Evolutionary conservation across 2,329 filamentous ascomycete genomes (phyloP).

Genomic region (Colletotrichum cereale): DNA sequence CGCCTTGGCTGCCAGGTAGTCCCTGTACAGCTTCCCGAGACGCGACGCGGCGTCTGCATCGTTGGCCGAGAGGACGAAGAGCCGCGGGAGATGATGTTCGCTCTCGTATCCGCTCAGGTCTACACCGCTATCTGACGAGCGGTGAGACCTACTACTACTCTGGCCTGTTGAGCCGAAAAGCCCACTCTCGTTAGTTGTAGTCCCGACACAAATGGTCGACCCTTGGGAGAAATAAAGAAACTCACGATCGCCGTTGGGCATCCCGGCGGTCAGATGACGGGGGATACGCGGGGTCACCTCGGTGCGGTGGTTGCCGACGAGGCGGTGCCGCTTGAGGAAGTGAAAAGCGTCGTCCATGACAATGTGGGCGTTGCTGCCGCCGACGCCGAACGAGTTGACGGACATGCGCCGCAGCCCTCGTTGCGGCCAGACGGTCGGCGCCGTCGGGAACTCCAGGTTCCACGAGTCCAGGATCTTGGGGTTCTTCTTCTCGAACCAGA

Average conservation of each 20-base stretch:
- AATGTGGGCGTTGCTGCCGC: slow-evolving; percentile 41
- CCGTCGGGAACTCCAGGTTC: slow-evolving; percentile 50
- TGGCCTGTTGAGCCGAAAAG: neutral
- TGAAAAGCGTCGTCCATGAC: slow-evolving; percentile 51
- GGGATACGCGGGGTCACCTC: slow-evolving; percentile 10
- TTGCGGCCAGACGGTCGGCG: slow-evolving; percentile 36
- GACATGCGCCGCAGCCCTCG: slow-evolving; percentile 63
- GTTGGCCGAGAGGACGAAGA: slow-evolving; percentile 58
- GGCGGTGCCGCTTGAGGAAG: slow-evolving; percentile 28
- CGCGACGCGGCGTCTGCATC: slow-evolving; percentile 56
- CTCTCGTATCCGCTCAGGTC: slow-evolving; percentile 5
- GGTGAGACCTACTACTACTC: slow-evolving; percentile 6
- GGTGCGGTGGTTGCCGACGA: slow-evolving; percentile 32
- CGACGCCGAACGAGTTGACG: slow-evolving; percentile 58
- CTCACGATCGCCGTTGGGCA: neutral
- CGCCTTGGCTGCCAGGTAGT: slow-evolving; percentile 23
- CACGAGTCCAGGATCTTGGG: slow-evolving; percentile 46
- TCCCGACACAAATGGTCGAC: neutral
- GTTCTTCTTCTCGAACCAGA: slow-evolving; percentile 48
- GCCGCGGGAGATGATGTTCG: slow-evolving; percentile 44
- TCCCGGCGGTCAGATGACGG: neutral
- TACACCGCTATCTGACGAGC: slow-evolving; percentile 28
- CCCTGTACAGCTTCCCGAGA: slow-evolving; percentile 49
- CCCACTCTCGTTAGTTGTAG: neutral
- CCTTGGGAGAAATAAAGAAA: rapidly evolving